Base-by-base conservation (phyloP, 495 filamentous ascomycete genomes). In the Daldinia grandis region DNA sequence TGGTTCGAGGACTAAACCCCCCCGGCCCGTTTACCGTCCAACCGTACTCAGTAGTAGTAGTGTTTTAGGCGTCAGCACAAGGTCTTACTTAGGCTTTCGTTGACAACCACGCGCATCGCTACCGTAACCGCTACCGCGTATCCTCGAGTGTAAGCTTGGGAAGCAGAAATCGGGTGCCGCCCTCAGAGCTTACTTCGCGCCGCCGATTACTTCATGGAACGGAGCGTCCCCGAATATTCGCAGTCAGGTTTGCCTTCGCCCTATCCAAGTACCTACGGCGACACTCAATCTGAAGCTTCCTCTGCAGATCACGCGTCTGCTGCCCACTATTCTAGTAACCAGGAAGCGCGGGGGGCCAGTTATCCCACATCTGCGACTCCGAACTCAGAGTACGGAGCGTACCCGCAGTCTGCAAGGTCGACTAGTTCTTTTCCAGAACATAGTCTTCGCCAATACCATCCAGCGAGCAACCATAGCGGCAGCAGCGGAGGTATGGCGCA, bases 191-290 rank as follows among this genome's bases (percentile, higher is more conserved):
- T 75, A 75, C 77, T 78, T 78, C 24, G 70, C 58, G 58, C 76
- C 68, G 73, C 74, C 81, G 79, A 80, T 72, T 82, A 81, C 81
- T 85, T 83, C 90, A 95, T 97, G 92, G 92, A 94, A 87, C 92
- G 92, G 87, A 88, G 91, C 86, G 87, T 92, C 78, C 84, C 92
- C 85, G 93, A 96, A 82, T 97, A 94, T 86, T 89, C 93, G 91
- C 94, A 97, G 90, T 90, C 93, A 97, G 95, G 94, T 97, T 96
- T 92, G 94, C 89, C 87, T 82, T 89, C 89, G 89, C 91, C 89
- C 85, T 90, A 88, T 86, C 86, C 89, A 84, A 84, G 87, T 75
- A 85, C 86, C 80, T 83, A 85, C 82, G 88, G 84, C 82, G 85
- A 88, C 84, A 83, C 84, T 75, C 86, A 88, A 81, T 93, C 93